Base-by-base conservation (phyloP, 2,329 filamentous ascomycete species). In the Penicillium digitatum region DNA sequence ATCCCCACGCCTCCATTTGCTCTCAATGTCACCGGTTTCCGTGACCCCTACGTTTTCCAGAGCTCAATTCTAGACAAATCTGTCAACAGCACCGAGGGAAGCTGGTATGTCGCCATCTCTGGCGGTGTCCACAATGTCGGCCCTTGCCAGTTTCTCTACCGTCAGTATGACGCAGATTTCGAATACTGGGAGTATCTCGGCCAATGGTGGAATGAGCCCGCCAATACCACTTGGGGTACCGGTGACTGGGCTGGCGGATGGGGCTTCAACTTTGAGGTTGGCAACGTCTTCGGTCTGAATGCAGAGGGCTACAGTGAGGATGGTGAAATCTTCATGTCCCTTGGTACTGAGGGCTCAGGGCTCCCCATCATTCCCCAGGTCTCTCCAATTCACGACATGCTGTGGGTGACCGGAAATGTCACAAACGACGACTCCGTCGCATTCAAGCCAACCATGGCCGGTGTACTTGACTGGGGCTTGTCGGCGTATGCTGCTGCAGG, bases 1-100 rank as follows among this genome's bases (percentile, higher is more conserved):
- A 76, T 80, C 52, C 67, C 69, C 5, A 18, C 38, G 3, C 60
- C 61, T 20, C 62, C 63, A 0, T 53, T 55, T 27, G 57, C 49
- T 8, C 10, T 58, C 9, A 54, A 62, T n/a, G 55, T 62, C n/a
- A 62, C 61, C 6, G 58, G 54, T 9, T 63, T 63, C 55, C 60
- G 60, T 26, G 61, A 63, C 38, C 61, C 61, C 7, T 63, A 52
- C 43, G 58, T 50, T 18, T 62, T 63, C 58, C 55, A 61, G 11
- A 62, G 54, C 24, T 32, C 53, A 1, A 12, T 50, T 3, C 43
- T 63, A 8, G 61, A 63, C 45, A 10, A 31, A 12, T 45, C 56
- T 12, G 12, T 50, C 26, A 39, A 52, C 38, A 54, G 54, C 16
- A 43, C 38, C 6, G 16, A 45, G 4, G 56, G 55, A 14, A 60